Evolutionary conservation across 1,284 basidiomycete genomes (phyloP).

Genomic region (Trichosporon sp.): DNA sequence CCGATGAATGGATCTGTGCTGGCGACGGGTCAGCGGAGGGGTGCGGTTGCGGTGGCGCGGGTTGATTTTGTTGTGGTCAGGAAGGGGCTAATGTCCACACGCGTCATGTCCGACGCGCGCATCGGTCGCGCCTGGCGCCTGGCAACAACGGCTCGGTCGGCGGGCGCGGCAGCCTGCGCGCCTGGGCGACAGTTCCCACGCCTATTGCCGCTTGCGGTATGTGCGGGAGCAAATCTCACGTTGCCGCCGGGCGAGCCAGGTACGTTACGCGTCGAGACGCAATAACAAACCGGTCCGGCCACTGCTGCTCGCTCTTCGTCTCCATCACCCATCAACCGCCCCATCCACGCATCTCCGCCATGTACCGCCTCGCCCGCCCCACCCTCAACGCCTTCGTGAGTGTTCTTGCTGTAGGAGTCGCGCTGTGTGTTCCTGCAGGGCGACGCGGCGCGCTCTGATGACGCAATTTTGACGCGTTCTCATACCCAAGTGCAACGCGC

Average conservation of each 20-base stretch:
- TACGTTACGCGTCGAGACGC: neutral
- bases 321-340: slow-evolving; percentile 5
- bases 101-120: neutral
- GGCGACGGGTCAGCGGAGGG: neutral
- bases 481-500: neutral
- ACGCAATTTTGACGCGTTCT: neutral
- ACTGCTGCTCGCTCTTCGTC: neutral
- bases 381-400: slow-evolving; percentile 18
- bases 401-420: neutral
- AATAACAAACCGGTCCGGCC: neutral
- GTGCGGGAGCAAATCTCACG: neutral
- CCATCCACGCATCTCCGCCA: slow-evolving; percentile 11
- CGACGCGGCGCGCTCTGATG: neutral
- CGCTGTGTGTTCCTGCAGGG: no score
- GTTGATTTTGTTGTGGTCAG: neutral
- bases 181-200: neutral
- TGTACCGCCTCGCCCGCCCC: slow-evolving; percentile 22
- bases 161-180: neutral
- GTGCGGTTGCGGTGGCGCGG: neutral
- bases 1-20: neutral
- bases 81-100: neutral
- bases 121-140: neutral
- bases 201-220: neutral
- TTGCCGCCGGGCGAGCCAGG: neutral
- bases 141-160: neutral